Conservation (phyloP, 345 rosid species). For the Nephelium lappaceum region DNA sequence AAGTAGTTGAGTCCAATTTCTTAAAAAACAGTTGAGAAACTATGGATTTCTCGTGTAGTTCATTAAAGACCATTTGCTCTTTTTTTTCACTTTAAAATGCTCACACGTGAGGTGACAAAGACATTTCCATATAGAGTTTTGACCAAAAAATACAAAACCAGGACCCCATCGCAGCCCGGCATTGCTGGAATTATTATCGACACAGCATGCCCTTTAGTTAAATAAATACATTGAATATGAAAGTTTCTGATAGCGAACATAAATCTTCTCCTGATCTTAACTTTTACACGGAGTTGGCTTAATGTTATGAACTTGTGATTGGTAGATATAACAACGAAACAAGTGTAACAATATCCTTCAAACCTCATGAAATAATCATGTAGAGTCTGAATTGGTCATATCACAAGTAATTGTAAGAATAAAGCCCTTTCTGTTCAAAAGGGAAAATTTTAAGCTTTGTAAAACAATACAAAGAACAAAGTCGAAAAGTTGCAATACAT, state of each 20-base stretch:
- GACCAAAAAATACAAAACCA: conserved; percentile 4
- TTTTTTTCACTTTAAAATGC: conserved; percentile 39
- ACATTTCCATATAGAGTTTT: conserved; percentile 9
- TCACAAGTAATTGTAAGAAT: background rate
- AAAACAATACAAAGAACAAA: conserved; percentile 21
- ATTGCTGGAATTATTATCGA: conserved; percentile 12
- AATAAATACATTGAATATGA: background rate
- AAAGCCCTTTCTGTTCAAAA: background rate
- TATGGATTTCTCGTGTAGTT: conserved; percentile 57
- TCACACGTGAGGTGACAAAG: conserved; percentile 41
- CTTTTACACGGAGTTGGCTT: no score
- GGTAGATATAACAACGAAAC: background rate
- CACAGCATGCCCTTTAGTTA: background rate
- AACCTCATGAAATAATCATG: no score
- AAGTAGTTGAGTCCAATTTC: conserved; percentile 36
- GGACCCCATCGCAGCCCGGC: background rate
- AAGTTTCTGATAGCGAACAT: no score
- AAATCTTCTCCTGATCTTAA: background rate
- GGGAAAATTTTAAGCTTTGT: conserved; percentile 28
- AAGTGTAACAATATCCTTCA: background rate
- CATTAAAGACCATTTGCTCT: conserved; percentile 33
- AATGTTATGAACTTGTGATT: background rate
- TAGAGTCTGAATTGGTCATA: background rate
- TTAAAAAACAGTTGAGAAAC: conserved; percentile 33
- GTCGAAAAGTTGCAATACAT: conserved; percentile 14